Base-by-base conservation (phyloP, 2,329 filamentous ascomycete genomes). In the Arthrobotrys megalospora region DNA sequence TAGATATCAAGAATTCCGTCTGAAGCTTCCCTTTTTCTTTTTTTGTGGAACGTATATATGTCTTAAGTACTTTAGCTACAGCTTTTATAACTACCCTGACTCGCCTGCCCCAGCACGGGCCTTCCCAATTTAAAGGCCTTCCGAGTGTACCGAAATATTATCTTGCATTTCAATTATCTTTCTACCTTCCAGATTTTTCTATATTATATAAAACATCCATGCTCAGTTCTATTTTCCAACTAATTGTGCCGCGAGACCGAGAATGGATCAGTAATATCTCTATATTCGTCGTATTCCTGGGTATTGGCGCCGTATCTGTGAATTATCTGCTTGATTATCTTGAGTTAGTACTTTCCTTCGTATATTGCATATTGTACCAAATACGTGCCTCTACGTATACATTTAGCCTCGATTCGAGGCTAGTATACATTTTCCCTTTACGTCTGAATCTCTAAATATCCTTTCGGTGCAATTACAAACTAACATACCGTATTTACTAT, bases 331-430 rank as follows among this genome's bases (percentile, higher is more conserved):
- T 12, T 28, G 52, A 38, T 11, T 58, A 58, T 38, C 6, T 58
- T 21, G 52, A 38, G 52, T 58, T 58, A 58, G 52, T 58, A 58
- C 32, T n/a, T 19, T 21, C 32, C 8, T 21, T 12, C 8, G 36
- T 12, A 38, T 38, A 38, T 8, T 38, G 36, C 6, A 38, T 38
- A 38, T 8, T 38, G 24, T 28, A 28, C 24, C 5, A 28, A 28
- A 28, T 28, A 28, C n/a, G n/a, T n/a, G n/a, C 24, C 24, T 28
- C 24, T 38, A 38, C n/a, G 6, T 45, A n/a, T 45, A 45, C 41
- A 1, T n/a, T n/a, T n/a, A n/a, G n/a, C n/a, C n/a, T n/a, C n/a
- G n/a, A n/a, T n/a, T n/a, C n/a, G n/a, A n/a, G n/a, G n/a, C n/a
- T n/a, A n/a, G n/a, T 38, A 38, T 38, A 38, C 12, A 38, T 28